phyloP scores from a whole-genome alignment of 257 asterid genomes.

The Ocimum tenuiflorum region DNA sequence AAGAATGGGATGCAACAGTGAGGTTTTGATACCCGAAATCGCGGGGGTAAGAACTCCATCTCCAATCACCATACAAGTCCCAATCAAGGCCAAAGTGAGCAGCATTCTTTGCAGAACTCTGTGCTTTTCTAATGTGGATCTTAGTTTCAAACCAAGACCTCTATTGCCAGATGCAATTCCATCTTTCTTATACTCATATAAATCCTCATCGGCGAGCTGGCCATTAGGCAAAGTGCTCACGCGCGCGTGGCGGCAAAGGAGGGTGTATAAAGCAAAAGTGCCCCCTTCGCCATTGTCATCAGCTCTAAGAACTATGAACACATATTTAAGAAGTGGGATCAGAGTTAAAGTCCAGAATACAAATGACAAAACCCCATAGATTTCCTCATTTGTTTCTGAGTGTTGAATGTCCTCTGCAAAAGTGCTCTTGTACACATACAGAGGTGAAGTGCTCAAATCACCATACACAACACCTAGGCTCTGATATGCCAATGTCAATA shows the following conservation, averaged over 20 bases:
- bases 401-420: constrained; percentile 94
- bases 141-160: constrained; percentile 55
- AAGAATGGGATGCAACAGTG: neutral
- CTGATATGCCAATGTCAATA: constrained; percentile 80
- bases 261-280: constrained; percentile 77
- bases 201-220: constrained; percentile 88
- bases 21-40: constrained; percentile 55
- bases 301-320: constrained; percentile 79
- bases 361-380: constrained; percentile 77
- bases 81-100: constrained; percentile 75
- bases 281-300: constrained; percentile 99
- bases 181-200: constrained; percentile 67
- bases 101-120: constrained; percentile 52
- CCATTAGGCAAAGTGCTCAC: constrained; percentile 82
- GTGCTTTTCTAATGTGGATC: constrained; percentile 69
- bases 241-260: constrained; percentile 80
- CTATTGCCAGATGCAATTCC: constrained; percentile 35
- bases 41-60: constrained; percentile 98
- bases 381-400: constrained; percentile 84
- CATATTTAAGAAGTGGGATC: constrained; percentile 79
- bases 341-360: constrained; percentile 89
- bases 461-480: constrained; percentile 96
- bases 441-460: constrained; percentile 90
- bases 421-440: constrained; percentile 92
- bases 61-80: constrained; percentile 97